These are phyloP conservation scores for Yamadazyma dushanensis DNA, from an alignment of 1,139 yeast genomes.

Conservation along the genomic window DNA sequence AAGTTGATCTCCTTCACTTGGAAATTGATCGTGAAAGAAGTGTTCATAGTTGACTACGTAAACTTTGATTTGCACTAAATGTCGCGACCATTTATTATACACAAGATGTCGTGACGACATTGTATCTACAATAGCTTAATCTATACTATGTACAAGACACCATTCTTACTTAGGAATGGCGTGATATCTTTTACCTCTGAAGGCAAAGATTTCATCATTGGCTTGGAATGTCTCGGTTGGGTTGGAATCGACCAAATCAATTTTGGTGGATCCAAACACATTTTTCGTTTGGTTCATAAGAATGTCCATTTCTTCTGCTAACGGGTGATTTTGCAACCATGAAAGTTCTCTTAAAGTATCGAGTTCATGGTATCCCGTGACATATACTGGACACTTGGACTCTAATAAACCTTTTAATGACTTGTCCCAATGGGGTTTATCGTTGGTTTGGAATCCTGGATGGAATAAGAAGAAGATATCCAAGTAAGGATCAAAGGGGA, in stretches of 20 bases:
- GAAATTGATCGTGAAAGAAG: conserved; percentile 22
- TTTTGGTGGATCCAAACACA: conserved; percentile 80
- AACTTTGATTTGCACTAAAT: background rate
- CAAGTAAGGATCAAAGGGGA: conserved; percentile 96
- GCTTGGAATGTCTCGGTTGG: conserved; percentile 94
- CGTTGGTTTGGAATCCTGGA: conserved; percentile 90
- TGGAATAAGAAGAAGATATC: conserved; percentile 93
- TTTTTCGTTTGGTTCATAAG: conserved; percentile 75
- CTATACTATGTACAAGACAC: conserved; percentile 6
- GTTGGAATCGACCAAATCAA: conserved; percentile 88
- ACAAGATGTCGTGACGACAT: conserved; percentile 1
- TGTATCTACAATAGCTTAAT: too few relatives aligned
- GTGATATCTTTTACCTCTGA: conserved; percentile 96
- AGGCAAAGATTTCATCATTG: conserved; percentile 83
- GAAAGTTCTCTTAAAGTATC: conserved; percentile 71
- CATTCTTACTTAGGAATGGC: conserved; percentile 49
- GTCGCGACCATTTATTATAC: conserved; percentile 4
- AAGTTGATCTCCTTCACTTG: conserved; percentile 17
- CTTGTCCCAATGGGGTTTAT: conserved; percentile 77
- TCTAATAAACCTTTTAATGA: conserved; percentile 85
- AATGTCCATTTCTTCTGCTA: conserved; percentile 71
- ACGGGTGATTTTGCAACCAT: conserved; percentile 67
- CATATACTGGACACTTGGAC: conserved; percentile 87
- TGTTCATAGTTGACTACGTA: conserved; percentile 19
- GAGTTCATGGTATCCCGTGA: conserved; percentile 83